Evolutionary conservation across 2,329 filamentous ascomycete genomes (phyloP).

Genomic region (Aureobasidium vineae): DNA sequence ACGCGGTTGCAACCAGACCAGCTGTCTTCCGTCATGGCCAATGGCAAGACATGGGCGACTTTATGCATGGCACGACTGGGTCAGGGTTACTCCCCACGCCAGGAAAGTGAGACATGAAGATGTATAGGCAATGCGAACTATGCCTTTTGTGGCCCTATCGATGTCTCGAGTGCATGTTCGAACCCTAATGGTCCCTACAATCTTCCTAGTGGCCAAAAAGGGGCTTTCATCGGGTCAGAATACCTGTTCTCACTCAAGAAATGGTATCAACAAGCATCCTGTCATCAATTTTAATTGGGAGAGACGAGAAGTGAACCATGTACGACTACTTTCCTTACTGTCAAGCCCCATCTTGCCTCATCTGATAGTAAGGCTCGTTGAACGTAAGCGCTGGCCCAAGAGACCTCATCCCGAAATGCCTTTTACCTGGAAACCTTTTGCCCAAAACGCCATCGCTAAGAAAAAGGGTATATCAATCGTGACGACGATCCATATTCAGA

Average conservation of each 20-base stretch:
- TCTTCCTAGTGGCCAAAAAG: background rate
- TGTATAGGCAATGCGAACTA: background rate
- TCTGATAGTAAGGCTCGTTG: background rate
- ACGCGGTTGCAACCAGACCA: background rate
- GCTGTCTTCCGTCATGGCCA: background rate
- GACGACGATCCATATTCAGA: background rate
- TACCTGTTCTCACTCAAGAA: background rate
- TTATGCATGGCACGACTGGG: background rate
- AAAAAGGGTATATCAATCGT: conserved; percentile 4
- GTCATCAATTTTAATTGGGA: no score
- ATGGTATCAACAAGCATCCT: no score
- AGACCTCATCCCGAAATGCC: no score
- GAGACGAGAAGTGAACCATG: background rate
- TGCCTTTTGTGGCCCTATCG: background rate
- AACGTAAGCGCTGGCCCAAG: background rate
- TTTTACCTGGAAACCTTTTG: background rate
- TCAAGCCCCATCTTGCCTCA: background rate
- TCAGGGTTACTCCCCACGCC: conserved; percentile 5
- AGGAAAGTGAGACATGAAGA: background rate
- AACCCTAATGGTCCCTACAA: background rate
- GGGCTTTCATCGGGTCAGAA: background rate
- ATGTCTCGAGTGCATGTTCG: background rate
- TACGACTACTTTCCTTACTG: background rate
- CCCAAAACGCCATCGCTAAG: conserved; percentile 18
- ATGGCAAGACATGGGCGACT: background rate